phyloP scores from a whole-genome alignment of 2,329 filamentous ascomycete species.

The Xylariaceae sp. region DNA sequence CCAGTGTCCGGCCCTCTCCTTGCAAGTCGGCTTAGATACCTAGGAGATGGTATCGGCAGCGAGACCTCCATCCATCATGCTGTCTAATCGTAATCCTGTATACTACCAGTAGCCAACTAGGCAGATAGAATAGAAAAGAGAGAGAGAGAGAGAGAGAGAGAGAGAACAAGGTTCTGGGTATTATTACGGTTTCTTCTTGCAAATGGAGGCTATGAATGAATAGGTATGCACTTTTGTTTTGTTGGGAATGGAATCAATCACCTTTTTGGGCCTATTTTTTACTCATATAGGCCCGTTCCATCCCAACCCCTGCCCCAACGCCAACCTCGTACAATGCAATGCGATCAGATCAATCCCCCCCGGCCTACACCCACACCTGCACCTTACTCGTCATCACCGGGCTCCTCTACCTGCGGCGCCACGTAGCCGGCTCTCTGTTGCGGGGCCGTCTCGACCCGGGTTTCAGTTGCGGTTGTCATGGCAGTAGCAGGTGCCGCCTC shows the following conservation, averaged over 20 bases:
- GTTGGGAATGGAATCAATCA: background rate
- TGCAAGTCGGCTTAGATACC: background rate
- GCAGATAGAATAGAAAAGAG: too few species aligned
- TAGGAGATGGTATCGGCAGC: background rate
- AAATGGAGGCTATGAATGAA: background rate
- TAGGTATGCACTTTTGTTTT: background rate
- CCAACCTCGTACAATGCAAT: constrained; percentile 24
- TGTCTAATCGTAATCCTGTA: constrained; percentile 3
- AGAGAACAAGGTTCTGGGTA: constrained; percentile 11
- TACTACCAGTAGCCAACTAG: background rate
- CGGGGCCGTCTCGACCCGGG: constrained; percentile 44
- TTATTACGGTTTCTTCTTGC: constrained; percentile 6
- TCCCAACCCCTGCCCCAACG: constrained; percentile 20
- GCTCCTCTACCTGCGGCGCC: constrained; percentile 49
- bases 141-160: background rate
- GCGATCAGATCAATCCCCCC: background rate
- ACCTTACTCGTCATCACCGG: constrained; percentile 44
- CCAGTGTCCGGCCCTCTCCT: background rate
- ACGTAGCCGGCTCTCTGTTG: constrained; percentile 37
- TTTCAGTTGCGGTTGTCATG: constrained; percentile 52
- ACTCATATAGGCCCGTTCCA: background rate
- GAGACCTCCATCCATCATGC: background rate
- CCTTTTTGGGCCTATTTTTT: constrained; percentile 5
- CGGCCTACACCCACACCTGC: background rate
- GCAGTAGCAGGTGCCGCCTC: constrained; percentile 48